Evolutionary conservation across 768 basidiomycete genomes (phyloP).

Genomic region (Amanita phalloides): DNA sequence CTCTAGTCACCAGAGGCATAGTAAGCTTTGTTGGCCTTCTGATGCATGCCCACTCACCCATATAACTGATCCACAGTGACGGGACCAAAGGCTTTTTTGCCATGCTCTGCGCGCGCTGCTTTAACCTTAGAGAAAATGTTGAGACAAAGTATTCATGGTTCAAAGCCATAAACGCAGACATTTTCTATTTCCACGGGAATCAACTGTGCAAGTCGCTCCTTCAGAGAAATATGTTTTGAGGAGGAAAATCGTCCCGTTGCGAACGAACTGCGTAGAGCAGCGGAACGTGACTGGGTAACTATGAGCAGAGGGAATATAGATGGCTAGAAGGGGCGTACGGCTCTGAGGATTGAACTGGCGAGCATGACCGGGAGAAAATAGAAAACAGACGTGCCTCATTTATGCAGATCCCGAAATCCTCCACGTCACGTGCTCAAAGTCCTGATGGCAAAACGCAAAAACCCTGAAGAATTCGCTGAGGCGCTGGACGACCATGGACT

Average conservation of each 20-base stretch:
- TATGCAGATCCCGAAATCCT: background rate
- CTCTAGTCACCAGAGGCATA: constrained; percentile 29
- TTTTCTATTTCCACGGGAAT: constrained; percentile 82
- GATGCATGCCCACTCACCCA: constrained; percentile 37
- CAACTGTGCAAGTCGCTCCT: constrained; percentile 88
- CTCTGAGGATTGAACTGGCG: constrained; percentile 24
- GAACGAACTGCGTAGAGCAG: constrained; percentile 29
- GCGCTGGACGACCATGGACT: constrained; percentile 13
- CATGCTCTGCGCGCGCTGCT: constrained; percentile 74
- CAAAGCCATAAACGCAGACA: constrained; percentile 23
- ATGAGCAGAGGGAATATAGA: constrained; percentile 3
- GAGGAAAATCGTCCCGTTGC: constrained; percentile 52
- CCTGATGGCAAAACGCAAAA: constrained; percentile 24
- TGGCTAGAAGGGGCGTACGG: constrained; percentile 19
- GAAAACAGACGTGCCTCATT: constrained; percentile 9
- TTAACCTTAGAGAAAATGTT: constrained; percentile 47
- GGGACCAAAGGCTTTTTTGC: constrained; percentile 88
- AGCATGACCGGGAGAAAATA: constrained; percentile 23
- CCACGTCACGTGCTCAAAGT: constrained; percentile 3
- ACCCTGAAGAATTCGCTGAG: constrained; percentile 6
- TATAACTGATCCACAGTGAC: constrained; percentile 87
- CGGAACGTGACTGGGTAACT: constrained; percentile 36
- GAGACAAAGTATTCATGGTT: background rate
- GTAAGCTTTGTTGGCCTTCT: constrained; percentile 5
- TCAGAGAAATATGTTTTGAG: constrained; percentile 65